phyloP scores from a whole-genome alignment of 257 asterid genomes.

The Oldenlandia corymbosa region DNA sequence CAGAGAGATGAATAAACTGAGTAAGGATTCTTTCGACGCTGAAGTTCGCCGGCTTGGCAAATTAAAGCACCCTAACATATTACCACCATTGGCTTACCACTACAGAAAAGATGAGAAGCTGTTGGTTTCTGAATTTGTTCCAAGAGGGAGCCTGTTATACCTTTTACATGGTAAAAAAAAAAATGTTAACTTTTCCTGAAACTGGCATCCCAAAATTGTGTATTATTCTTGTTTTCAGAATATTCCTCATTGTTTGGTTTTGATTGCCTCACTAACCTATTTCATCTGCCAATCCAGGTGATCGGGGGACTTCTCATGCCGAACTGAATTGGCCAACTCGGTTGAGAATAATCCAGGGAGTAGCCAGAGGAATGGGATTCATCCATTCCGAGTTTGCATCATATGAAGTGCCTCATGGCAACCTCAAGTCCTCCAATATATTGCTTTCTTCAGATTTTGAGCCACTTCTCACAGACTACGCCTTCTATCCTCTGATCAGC shows the following conservation, averaged over 20 bases:
- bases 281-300: conserved; percentile 39
- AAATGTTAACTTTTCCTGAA: no score
- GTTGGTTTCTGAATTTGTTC: conserved; percentile 55
- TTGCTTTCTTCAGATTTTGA: conserved; percentile 48
- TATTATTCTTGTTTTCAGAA: background rate
- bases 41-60: conserved; percentile 65
- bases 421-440: conserved; percentile 87
- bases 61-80: conserved; percentile 49
- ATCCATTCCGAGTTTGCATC: conserved; percentile 64
- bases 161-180: conserved; percentile 60
- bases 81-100: conserved; percentile 79
- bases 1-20: conserved; percentile 66
- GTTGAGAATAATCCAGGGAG: conserved; percentile 67
- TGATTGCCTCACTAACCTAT: background rate
- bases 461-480: conserved; percentile 79
- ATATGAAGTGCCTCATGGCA: conserved; percentile 76
- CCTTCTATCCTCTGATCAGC: conserved; percentile 51
- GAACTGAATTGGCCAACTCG: conserved; percentile 66
- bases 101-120: conserved; percentile 83
- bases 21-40: conserved; percentile 50
- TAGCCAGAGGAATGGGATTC: conserved; percentile 71
- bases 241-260: background rate
- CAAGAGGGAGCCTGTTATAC: conserved; percentile 66
- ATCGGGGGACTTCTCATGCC: conserved; percentile 54
- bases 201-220: background rate